Conservation (phyloP, 2,329 filamentous ascomycete species). For the Cucurbitaria berberidis region DNA sequence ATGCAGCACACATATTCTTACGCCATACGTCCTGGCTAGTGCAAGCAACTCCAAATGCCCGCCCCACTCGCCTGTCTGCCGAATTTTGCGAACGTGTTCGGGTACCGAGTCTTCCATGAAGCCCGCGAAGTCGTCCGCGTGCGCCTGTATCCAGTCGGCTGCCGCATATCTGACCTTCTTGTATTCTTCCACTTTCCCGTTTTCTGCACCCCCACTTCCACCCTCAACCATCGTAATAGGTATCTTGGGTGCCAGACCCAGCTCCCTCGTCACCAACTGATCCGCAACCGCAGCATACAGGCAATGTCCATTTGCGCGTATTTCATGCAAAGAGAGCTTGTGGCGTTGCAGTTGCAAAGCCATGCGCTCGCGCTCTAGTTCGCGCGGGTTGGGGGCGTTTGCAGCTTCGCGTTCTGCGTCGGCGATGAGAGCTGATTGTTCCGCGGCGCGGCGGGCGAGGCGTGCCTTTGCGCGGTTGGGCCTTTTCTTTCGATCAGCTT, state of each 20-base stretch:
- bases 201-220: conserved; percentile 7
- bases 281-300: conserved; percentile 91
- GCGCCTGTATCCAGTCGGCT: conserved; percentile 75
- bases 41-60: conserved; percentile 90
- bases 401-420: conserved; percentile 77
- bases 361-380: conserved; percentile 64
- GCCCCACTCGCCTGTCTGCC: conserved; percentile 93
- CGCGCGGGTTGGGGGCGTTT: conserved; percentile 47
- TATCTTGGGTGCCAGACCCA: conserved; percentile 46
- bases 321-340: conserved; percentile 74
- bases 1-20: conserved; percentile 85
- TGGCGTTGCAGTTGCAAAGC: conserved; percentile 67
- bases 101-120: conserved; percentile 85
- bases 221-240: conserved; percentile 25
- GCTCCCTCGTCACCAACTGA: conserved; percentile 65
- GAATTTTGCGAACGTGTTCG: conserved; percentile 75
- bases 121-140: conserved; percentile 81
- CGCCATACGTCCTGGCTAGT: conserved; percentile 77
- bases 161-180: conserved; percentile 72
- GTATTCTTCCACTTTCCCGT: conserved; percentile 55
- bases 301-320: conserved; percentile 92
- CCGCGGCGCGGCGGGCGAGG: conserved; percentile 84
- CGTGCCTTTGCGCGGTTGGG: conserved; percentile 91
- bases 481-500: conserved; percentile 64
- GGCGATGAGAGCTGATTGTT: conserved; percentile 72